Evolutionary conservation across 805 yeast genomes (phyloP).

Genomic region (Kregervanrija fluxuum): DNA sequence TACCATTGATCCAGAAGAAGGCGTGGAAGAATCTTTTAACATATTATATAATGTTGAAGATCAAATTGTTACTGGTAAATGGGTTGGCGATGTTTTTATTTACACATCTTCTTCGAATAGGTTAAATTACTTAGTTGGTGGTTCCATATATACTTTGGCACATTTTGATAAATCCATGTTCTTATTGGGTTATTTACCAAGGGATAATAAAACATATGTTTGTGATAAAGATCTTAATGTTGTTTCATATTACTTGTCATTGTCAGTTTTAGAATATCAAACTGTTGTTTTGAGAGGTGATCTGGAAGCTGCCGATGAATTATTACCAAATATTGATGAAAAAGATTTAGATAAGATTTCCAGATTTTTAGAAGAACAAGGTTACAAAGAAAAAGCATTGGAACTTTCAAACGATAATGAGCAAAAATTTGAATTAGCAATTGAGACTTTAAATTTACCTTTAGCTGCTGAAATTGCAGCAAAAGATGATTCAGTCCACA

Average conservation of each 20-base stretch:
- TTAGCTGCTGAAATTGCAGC: slow-evolving; percentile 66
- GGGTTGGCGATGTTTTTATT: slow-evolving; percentile 96
- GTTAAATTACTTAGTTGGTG: slow-evolving; percentile 91
- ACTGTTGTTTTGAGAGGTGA: slow-evolving; percentile 95
- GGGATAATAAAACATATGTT: slow-evolving; percentile 84
- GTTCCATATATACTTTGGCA: slow-evolving; percentile 82
- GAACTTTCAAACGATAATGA: slow-evolving; percentile 80
- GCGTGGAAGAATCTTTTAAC: slow-evolving; percentile 80
- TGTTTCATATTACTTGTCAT: slow-evolving; percentile 70
- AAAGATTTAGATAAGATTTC: slow-evolving; percentile 73
- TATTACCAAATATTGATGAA: slow-evolving; percentile 56
- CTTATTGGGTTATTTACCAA: slow-evolving; percentile 80
- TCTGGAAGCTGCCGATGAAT: slow-evolving; percentile 68
- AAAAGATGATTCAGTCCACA: slow-evolving; percentile 48
- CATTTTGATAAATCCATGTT: slow-evolving; percentile 88
- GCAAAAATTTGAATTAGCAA: slow-evolving; percentile 85
- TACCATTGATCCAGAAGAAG: slow-evolving; percentile 69
- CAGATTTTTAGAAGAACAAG: slow-evolving; percentile 91
- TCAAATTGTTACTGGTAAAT: slow-evolving; percentile 77
- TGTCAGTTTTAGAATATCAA: slow-evolving; percentile 89
- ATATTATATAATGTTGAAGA: slow-evolving; percentile 79
- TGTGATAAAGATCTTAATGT: slow-evolving; percentile 87
- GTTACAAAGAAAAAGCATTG: slow-evolving; percentile 75
- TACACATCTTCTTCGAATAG: slow-evolving; percentile 84
- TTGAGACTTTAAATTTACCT: slow-evolving; percentile 62